Evolutionary conservation across 169 alveolate genomes (phyloP).

Genomic region (Cryptosporidium ubiquitum): DNA sequence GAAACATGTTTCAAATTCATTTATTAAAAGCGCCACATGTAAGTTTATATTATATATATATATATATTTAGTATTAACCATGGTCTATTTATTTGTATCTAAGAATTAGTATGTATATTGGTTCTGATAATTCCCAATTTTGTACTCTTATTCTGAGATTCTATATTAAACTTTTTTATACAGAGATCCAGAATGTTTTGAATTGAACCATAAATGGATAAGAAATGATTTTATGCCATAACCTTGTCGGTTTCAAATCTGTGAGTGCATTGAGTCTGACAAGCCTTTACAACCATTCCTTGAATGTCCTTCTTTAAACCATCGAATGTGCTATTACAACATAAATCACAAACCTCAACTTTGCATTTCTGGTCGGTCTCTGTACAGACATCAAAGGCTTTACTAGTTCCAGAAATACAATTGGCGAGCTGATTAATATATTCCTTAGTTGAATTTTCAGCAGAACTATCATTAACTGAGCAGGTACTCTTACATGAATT

Average conservation of each 20-base stretch:
- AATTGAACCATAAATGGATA: background rate
- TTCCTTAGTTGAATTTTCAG: conserved; percentile 33
- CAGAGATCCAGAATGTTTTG: background rate
- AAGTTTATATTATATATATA: background rate
- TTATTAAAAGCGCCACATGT: background rate
- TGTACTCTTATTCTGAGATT: background rate
- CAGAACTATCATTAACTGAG: conserved; percentile 19
- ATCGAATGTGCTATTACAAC: conserved; percentile 41
- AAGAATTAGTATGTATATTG: conserved; percentile 1
- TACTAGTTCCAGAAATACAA: conserved; percentile 59
- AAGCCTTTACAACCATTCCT: conserved; percentile 17
- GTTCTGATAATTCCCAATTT: background rate
- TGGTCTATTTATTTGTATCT: conserved; percentile 3
- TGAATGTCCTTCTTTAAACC: conserved; percentile 1
- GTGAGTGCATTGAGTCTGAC: conserved; percentile 47
- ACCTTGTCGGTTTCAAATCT: conserved; percentile 18
- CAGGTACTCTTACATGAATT: conserved; percentile 45
- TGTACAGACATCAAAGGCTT: conserved; percentile 61
- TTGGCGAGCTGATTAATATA: conserved; percentile 19
- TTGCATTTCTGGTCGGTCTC: conserved; percentile 52
- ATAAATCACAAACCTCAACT: conserved; percentile 53
- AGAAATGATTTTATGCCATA: background rate
- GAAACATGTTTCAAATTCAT: conserved; percentile 6
- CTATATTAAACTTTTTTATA: background rate
- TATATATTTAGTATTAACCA: conserved; percentile 19